Conservation (phyloP, 2,329 filamentous ascomycete species). For the Fusarium odoratissimum region DNA sequence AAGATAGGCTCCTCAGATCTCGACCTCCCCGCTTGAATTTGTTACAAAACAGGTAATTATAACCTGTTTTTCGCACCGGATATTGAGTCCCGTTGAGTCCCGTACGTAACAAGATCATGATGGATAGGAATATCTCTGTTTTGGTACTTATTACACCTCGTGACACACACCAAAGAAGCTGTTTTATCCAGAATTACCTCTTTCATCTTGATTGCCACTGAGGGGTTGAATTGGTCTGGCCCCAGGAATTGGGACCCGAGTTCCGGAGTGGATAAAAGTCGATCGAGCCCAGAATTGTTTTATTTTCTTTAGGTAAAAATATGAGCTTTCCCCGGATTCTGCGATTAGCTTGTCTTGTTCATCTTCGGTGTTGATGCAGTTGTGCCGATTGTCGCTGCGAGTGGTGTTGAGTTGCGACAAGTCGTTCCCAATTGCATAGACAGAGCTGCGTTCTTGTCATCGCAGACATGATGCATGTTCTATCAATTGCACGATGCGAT, state of each 20-base stretch:
- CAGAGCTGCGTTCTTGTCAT: rapidly evolving
- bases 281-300: neutral
- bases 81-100: neutral
- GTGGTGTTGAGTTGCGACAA: neutral
- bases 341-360: neutral
- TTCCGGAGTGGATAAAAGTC: neutral
- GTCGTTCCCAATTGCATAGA: rapidly evolving
- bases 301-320: neutral
- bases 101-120: neutral
- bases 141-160: neutral
- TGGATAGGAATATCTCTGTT: neutral
- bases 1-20: neutral
- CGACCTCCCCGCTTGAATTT: neutral
- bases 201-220: neutral
- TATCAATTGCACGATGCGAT: rapidly evolving
- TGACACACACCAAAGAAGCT: neutral
- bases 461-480: rapidly evolving
- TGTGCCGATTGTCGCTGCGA: neutral
- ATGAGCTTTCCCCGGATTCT: neutral
- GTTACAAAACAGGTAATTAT: slow-evolving; percentile 24
- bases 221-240: neutral
- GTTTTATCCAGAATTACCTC: neutral
- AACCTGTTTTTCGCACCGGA: neutral
- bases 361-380: neutral
- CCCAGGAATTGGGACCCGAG: neutral